These are phyloP conservation scores for Penicillium salamii DNA, from an alignment of 495 filamentous ascomycete genomes.

Conservation along the genomic window DNA sequence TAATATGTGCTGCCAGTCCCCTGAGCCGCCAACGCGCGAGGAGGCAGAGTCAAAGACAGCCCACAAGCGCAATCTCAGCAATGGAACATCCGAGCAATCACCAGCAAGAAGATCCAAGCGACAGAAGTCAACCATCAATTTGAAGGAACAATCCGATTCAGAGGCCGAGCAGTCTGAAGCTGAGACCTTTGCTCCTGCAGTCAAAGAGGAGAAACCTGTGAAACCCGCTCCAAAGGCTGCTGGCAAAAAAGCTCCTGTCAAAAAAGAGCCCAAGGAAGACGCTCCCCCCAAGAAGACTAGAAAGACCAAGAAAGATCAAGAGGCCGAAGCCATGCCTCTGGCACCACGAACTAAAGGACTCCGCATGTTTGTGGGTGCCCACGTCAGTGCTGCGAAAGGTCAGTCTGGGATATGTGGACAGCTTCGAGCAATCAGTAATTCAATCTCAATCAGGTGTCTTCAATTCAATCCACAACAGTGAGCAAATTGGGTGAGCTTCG, in stretches of 20 bases:
- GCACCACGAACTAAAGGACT: slow-evolving; percentile 64
- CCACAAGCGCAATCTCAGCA: slow-evolving; percentile 29
- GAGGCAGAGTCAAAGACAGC: slow-evolving; percentile 8
- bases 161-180: slow-evolving; percentile 11
- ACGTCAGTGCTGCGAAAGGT: slow-evolving; percentile 88
- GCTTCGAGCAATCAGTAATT: not conserved
- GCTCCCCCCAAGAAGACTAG: slow-evolving; percentile 19
- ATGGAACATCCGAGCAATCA: slow-evolving; percentile 27
- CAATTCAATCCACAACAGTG: slow-evolving; percentile 76
- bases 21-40: slow-evolving; percentile 1
- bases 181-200: not conserved
- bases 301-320: slow-evolving; percentile 44
- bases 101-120: slow-evolving; percentile 40
- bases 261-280: slow-evolving; percentile 18
- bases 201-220: not conserved
- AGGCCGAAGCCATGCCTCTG: slow-evolving; percentile 57
- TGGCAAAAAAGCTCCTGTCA: slow-evolving; percentile 10
- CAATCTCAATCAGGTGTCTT: slow-evolving; percentile 63
- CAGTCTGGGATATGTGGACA: slow-evolving; percentile 19
- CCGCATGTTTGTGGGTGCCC: slow-evolving; percentile 85
- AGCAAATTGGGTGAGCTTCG: slow-evolving; percentile 61
- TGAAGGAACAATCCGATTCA: slow-evolving; percentile 17
- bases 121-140: slow-evolving; percentile 24
- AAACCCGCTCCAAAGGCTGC: not conserved
- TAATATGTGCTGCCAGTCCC: slow-evolving; percentile 1